Percentiles rank a stretch among this genome's conserved stretches.
Conservation (phyloP, 768 basidiomycete species). For the Pleurotus djamor region DNA sequence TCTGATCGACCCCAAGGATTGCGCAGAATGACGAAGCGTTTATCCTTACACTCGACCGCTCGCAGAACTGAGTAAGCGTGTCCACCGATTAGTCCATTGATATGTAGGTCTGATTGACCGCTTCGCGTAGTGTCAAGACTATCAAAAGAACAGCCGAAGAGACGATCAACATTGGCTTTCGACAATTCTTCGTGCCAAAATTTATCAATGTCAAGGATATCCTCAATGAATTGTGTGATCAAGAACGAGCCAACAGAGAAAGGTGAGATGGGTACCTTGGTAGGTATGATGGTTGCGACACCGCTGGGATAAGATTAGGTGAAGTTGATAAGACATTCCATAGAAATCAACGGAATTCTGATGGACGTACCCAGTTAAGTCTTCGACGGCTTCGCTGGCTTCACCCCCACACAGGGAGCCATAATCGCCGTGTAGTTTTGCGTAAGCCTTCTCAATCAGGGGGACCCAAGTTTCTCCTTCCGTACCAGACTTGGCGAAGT, state of each 20-base stretch:
- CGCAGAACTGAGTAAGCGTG: constrained; percentile 53
- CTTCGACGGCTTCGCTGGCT: constrained; percentile 52
- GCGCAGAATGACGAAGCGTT: constrained; percentile 48
- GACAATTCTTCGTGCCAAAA: constrained; percentile 51
- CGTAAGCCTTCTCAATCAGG: constrained; percentile 57
- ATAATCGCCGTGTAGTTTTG: constrained; percentile 54
- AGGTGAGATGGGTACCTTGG: constrained; percentile 19
- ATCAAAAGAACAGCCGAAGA: constrained; percentile 47
- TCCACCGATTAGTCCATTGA: constrained; percentile 35
- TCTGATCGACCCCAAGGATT: constrained; percentile 53
- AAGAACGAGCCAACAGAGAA: not conserved
- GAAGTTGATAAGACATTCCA: not conserved
- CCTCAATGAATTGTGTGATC: constrained; percentile 18
- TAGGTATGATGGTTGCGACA: constrained; percentile 4
- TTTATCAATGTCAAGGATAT: constrained; percentile 45
- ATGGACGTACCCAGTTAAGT: constrained; percentile 62
- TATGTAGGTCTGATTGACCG: constrained; percentile 17
- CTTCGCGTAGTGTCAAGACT: constrained; percentile 25
- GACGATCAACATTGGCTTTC: constrained; percentile 41
- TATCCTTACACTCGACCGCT: constrained; percentile 43
- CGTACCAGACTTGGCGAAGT: constrained; percentile 45
- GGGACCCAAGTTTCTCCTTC: constrained; percentile 58
- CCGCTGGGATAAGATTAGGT: not conserved
- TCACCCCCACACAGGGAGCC: constrained; percentile 36
- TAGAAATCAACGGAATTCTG: too few relatives aligned